Conservation (phyloP, 2,329 filamentous ascomycete species). For the Hypomyces rosellus region DNA sequence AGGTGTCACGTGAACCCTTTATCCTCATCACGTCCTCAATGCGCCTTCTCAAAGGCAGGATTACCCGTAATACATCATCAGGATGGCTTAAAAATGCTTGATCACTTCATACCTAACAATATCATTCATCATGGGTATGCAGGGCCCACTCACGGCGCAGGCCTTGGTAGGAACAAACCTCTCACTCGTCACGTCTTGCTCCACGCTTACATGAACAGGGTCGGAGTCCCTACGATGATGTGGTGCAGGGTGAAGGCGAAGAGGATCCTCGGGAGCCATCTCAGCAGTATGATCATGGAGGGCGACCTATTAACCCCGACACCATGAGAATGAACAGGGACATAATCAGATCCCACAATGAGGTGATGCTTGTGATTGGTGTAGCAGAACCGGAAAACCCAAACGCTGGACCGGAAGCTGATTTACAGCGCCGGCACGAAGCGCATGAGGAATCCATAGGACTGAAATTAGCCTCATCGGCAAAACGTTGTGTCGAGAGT, state of each 20-base stretch:
- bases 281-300: constrained; percentile 50
- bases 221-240: constrained; percentile 54
- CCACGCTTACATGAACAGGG: constrained; percentile 33
- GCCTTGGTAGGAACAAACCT: constrained; percentile 40
- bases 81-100: constrained; percentile 3
- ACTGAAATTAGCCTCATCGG: constrained; percentile 29
- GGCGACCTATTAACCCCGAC: constrained; percentile 49
- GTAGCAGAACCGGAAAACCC: constrained; percentile 53
- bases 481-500: constrained; percentile 29
- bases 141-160: constrained; percentile 50
- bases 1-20: neutral
- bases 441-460: constrained; percentile 44
- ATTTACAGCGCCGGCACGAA: constrained; percentile 37
- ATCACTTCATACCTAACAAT: neutral
- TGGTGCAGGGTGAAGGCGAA: constrained; percentile 43
- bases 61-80: neutral
- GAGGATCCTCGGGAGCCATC: constrained; percentile 32
- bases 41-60: neutral
- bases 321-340: constrained; percentile 50
- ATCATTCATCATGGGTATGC: constrained; percentile 41
- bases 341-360: constrained; percentile 54
- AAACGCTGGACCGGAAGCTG: constrained; percentile 31
- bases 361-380: constrained; percentile 58
- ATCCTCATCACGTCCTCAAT: neutral
- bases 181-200: neutral